Evolutionary conservation across 306 rosid genomes (phyloP).

Genomic region (Hylodesmum podocarpum): DNA sequence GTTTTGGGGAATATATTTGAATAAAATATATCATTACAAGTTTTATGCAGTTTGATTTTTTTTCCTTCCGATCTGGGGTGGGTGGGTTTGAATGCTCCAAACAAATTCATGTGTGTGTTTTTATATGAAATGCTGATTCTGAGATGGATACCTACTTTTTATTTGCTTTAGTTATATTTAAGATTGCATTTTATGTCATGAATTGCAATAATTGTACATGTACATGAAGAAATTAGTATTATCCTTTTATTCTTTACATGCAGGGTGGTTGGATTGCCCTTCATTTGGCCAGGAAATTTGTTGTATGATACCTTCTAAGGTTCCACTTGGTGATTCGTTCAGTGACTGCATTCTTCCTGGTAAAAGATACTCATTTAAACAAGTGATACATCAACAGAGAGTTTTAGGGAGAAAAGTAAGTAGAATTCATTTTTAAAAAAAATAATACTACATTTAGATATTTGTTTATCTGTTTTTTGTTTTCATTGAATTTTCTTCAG

Average conservation of each 20-base stretch:
- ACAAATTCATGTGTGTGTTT: neutral
- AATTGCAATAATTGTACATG: constrained; percentile 7
- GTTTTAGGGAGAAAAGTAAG: constrained; percentile 92
- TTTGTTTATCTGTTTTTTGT: constrained; percentile 11
- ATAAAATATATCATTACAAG: neutral
- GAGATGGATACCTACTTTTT: neutral
- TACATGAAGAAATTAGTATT: neutral
- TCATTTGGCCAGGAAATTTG: constrained; percentile 74
- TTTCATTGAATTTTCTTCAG: neutral
- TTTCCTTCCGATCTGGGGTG: neutral
- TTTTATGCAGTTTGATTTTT: neutral
- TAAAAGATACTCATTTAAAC: constrained; percentile 98
- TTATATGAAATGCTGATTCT: neutral
- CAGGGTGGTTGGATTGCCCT: constrained; percentile 99
- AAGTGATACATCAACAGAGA: constrained; percentile 93
- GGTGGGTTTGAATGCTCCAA: neutral
- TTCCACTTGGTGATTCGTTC: constrained; percentile 87
- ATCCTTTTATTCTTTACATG: constrained; percentile 25
- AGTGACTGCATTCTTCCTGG: constrained; percentile 83
- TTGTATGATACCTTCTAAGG: constrained; percentile 96
- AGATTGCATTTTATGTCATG: constrained; percentile 7
- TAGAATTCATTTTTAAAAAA: neutral
- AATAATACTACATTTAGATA: neutral
- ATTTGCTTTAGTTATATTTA: constrained; percentile 21
- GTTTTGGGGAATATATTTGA: neutral